These are phyloP conservation scores for Solanum clarkiae DNA, from an alignment of 257 asterid genomes.

Conservation along the genomic window DNA sequence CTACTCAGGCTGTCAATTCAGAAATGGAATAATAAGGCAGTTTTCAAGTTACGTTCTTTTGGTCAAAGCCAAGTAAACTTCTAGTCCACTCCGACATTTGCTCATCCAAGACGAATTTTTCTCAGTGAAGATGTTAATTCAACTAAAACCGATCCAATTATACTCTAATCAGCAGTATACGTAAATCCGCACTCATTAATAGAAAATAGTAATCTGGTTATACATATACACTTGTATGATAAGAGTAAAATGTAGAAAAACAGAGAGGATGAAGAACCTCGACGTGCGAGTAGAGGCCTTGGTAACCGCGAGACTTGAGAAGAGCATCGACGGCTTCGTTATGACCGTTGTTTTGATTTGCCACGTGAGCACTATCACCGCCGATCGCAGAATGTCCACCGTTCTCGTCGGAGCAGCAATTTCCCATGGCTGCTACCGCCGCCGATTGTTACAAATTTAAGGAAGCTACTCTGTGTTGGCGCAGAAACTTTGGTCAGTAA, in stretches of 20 bases:
- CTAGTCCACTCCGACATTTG: background rate
- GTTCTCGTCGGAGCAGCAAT: conserved; percentile 81
- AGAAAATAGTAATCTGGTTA: background rate
- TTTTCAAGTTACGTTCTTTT: background rate
- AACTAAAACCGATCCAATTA: background rate
- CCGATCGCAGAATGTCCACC: conserved; percentile 78
- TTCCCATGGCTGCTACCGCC: conserved; percentile 59
- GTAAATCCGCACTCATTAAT: background rate
- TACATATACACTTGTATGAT: background rate
- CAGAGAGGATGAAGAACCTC: conserved; percentile 37
- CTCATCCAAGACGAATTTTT: background rate
- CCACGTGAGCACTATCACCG: conserved; percentile 26
- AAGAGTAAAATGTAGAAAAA: background rate
- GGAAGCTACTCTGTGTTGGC: background rate
- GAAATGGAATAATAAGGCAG: background rate
- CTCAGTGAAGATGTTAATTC: background rate
- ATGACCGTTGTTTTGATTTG: conserved; percentile 27
- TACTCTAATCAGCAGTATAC: background rate
- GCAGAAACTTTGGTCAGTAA: background rate
- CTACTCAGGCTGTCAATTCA: background rate
- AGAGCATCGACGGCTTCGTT: conserved; percentile 80
- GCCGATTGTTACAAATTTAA: background rate
- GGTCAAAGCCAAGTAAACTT: background rate
- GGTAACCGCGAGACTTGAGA: conserved; percentile 70
- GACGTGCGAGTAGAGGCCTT: conserved; percentile 80